A percentile compares a stretch with the other conserved stretches of the same genome.
phyloP scores from a whole-genome alignment of 106 monocot species.

The Allium cepa region DNA sequence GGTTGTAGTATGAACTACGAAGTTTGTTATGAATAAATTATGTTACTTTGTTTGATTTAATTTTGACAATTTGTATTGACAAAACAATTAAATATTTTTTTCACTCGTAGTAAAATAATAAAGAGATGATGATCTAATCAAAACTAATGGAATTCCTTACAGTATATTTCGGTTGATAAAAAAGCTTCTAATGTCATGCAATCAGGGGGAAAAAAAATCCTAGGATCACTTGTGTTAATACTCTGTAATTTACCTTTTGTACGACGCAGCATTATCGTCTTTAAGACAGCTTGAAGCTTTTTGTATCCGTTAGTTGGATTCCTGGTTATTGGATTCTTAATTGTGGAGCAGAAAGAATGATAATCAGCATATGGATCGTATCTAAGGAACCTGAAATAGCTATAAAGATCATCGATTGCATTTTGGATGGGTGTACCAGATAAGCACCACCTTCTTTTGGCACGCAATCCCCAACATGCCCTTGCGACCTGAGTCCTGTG shows the following conservation, averaged over 20 bases:
- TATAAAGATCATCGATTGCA: constrained; percentile 94
- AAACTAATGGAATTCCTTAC: too few relatives aligned
- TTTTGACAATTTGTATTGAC: too few relatives aligned
- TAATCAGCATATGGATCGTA: constrained; percentile 81
- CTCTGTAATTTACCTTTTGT: constrained; percentile 63
- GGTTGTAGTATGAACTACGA: too few relatives aligned
- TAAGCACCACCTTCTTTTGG: constrained; percentile 97
- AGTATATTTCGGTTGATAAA: too few relatives aligned
- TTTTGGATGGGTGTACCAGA: constrained; percentile 97
- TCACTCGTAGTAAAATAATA: too few relatives aligned
- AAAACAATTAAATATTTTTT: too few relatives aligned
- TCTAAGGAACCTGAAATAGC: constrained; percentile 93
- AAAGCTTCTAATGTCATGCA: too few relatives aligned
- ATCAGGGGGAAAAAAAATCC: too few relatives aligned
- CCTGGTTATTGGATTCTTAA: constrained; percentile 67
- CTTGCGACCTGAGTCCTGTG: constrained; percentile 87
- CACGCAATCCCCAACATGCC: constrained; percentile 91
- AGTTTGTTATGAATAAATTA: too few relatives aligned
- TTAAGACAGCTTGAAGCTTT: constrained; percentile 88
- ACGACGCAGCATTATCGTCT: constrained; percentile 80
- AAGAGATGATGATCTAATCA: too few relatives aligned
- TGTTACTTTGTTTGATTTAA: too few relatives aligned
- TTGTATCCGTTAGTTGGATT: constrained; percentile 70
- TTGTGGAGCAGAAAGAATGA: constrained; percentile 55
- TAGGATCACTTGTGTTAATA: too few relatives aligned